phyloP scores from a whole-genome alignment of 2,329 filamentous ascomycete genomes.

The Colletotrichum sp. region DNA sequence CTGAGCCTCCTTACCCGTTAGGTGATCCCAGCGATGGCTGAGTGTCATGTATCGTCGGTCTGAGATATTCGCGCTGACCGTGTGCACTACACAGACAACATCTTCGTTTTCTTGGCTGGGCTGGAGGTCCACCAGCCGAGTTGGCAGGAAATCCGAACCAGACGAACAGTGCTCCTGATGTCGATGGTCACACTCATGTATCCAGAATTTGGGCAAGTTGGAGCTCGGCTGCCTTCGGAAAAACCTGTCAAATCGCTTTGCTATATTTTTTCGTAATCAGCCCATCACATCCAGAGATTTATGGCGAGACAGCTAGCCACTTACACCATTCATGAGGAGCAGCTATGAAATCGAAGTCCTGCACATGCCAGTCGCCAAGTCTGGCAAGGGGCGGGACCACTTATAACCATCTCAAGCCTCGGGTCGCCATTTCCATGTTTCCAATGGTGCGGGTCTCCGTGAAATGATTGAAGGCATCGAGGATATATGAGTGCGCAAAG shows the following conservation, averaged over 20 bases:
- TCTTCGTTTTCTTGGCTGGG: background rate
- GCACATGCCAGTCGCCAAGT: background rate
- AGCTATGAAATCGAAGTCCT: background rate
- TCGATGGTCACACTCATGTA: background rate
- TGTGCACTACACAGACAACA: background rate
- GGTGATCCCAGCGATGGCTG: background rate
- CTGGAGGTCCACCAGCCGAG: background rate
- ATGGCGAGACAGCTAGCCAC: background rate
- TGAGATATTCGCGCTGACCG: background rate
- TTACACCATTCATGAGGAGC: background rate
- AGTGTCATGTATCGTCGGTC: background rate
- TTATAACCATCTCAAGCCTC: background rate
- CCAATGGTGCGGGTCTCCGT: too few species aligned
- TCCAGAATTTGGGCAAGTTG: background rate
- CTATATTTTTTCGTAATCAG: background rate
- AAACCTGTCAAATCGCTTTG: background rate
- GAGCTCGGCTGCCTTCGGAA: background rate
- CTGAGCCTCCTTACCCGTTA: background rate
- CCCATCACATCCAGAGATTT: background rate
- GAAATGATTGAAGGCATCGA: too few species aligned
- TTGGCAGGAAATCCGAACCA: background rate
- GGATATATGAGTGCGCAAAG: too few species aligned
- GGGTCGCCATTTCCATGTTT: too few species aligned
- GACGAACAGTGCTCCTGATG: background rate
- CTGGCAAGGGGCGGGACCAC: background rate